Evolutionary conservation across 352 stramenopile genomes (phyloP).

Genomic region (Globisporangium solare): DNA sequence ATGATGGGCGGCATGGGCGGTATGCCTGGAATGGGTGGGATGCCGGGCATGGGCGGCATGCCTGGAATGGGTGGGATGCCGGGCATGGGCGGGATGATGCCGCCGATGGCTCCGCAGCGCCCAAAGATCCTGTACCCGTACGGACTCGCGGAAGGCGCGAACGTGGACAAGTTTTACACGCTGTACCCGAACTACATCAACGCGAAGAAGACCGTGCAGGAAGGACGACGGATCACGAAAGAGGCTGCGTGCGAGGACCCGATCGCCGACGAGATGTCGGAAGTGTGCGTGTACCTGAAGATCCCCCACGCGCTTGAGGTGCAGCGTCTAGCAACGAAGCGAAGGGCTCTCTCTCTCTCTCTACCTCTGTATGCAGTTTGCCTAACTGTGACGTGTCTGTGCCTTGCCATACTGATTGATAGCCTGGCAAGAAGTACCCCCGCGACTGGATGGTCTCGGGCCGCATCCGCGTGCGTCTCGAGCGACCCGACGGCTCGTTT

Average conservation of each 20-base stretch:
- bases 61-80: constrained; percentile 31
- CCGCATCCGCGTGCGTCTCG: constrained; percentile 69
- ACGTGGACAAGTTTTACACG: constrained; percentile 56
- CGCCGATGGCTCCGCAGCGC: constrained; percentile 44
- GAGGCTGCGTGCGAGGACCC: constrained; percentile 60
- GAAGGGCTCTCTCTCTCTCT: background rate
- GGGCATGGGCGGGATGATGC: constrained; percentile 28
- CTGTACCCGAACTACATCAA: constrained; percentile 90
- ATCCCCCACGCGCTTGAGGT: constrained; percentile 79
- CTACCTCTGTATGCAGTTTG: background rate
- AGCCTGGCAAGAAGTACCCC: constrained; percentile 76
- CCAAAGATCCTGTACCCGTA: constrained; percentile 70
- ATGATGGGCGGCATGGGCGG: constrained; percentile 38
- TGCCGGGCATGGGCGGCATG: constrained; percentile 46
- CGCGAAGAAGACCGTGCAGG: constrained; percentile 71
- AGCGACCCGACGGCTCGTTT: constrained; percentile 50
- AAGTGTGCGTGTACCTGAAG: constrained; percentile 79
- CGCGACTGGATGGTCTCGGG: constrained; percentile 70
- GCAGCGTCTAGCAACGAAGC: constrained; percentile 1
- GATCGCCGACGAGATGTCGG: constrained; percentile 76
- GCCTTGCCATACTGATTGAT: background rate
- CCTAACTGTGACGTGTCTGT: no score
- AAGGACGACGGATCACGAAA: constrained; percentile 73
- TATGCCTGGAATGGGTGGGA: constrained; percentile 29
- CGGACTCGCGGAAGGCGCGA: constrained; percentile 48